Conservation (phyloP, 306 rosid species). For the Rubus parviflorus region DNA sequence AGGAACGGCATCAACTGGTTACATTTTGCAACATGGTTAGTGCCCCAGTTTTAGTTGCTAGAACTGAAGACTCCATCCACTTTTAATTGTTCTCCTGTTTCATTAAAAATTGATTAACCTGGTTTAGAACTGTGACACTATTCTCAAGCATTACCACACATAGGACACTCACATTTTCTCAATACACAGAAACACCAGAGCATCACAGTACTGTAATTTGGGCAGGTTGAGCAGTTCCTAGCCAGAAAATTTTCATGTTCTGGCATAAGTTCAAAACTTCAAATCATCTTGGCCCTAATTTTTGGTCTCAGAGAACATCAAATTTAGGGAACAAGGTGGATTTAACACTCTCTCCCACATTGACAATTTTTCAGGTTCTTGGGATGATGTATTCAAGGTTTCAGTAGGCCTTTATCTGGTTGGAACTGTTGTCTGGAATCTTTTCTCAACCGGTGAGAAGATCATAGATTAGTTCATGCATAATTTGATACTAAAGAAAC, state of each 20-base stretch:
- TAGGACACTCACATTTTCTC: background rate
- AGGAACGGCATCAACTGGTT: constrained; percentile 98
- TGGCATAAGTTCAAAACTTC: background rate
- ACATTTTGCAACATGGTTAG: constrained; percentile 90
- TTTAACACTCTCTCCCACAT: background rate
- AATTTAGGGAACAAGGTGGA: constrained; percentile 2
- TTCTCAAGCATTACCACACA: background rate
- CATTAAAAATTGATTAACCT: background rate
- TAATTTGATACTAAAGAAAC: constrained; percentile 12
- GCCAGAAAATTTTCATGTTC: background rate
- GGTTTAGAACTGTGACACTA: background rate
- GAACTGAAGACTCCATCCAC: constrained; percentile 9
- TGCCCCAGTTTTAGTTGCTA: background rate
- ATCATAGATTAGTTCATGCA: constrained; percentile 55
- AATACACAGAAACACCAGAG: background rate
- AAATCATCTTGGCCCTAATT: background rate
- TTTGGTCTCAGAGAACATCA: background rate
- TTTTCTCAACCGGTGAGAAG: constrained; percentile 93
- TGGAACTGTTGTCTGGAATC: constrained; percentile 95
- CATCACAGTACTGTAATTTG: background rate
- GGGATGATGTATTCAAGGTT: constrained; percentile 98
- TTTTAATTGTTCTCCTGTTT: constrained; percentile 14
- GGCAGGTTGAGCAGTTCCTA: background rate
- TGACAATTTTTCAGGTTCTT: constrained; percentile 60
- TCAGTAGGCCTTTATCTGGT: constrained; percentile 89